phyloP scores from a whole-genome alignment of 805 yeast genomes.

The Cyberlindnera mississippiensis region DNA sequence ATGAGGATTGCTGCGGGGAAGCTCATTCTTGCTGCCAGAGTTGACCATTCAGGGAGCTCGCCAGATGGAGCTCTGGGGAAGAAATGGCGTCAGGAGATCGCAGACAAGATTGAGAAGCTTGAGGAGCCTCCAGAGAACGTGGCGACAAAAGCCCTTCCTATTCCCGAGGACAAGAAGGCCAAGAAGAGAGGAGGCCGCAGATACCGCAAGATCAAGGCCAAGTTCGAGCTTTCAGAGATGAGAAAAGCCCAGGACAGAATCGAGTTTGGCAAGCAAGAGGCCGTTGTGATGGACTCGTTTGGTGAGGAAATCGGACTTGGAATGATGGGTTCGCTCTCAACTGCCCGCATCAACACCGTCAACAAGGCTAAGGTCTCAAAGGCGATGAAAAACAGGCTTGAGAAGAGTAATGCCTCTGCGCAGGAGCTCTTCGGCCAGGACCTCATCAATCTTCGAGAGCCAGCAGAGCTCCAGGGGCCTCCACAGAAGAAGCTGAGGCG shows the following conservation, averaged over 20 bases:
- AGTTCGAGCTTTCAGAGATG: constrained; percentile 74
- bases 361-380: constrained; percentile 61
- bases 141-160: constrained; percentile 60
- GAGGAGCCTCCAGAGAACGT: constrained; percentile 71
- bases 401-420: constrained; percentile 4
- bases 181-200: constrained; percentile 86
- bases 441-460: constrained; percentile 13
- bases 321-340: constrained; percentile 40
- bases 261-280: constrained; percentile 77
- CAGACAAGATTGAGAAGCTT: constrained; percentile 61
- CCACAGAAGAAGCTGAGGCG: constrained; percentile 6
- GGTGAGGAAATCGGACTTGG: constrained; percentile 87
- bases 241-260: constrained; percentile 81
- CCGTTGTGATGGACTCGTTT: constrained; percentile 52
- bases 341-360: constrained; percentile 35
- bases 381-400: constrained; percentile 49
- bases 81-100: constrained; percentile 57
- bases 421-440: constrained; percentile 22
- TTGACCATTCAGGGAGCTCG: constrained; percentile 52
- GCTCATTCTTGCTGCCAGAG: constrained; percentile 73
- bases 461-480: constrained; percentile 4
- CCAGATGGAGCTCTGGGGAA: constrained; percentile 52
- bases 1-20: constrained; percentile 78
- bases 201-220: constrained; percentile 74
- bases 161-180: constrained; percentile 66